Evolutionary conservation across 495 filamentous ascomycete species (phyloP).

Genomic region (Aspergillus conjunctus): DNA sequence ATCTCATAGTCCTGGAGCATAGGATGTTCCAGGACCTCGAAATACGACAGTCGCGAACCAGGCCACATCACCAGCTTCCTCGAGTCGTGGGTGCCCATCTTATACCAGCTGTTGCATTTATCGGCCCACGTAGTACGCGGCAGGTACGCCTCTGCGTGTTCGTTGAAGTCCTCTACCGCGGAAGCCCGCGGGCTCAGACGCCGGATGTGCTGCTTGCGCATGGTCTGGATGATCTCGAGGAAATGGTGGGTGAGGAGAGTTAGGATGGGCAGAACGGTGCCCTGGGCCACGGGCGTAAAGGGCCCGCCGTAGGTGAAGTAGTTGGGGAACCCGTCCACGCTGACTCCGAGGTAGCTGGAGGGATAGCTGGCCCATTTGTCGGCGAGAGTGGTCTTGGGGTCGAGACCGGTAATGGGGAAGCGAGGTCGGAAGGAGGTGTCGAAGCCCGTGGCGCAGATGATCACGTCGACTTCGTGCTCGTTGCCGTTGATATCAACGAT

Average conservation of each 20-base stretch:
- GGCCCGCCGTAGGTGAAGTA: conserved; percentile 43
- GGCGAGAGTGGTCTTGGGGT: conserved; percentile 36
- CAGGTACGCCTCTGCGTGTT: conserved; percentile 35
- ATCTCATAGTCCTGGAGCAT: conserved; percentile 48
- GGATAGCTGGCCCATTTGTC: conserved; percentile 42
- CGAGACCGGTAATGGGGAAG: conserved; percentile 43
- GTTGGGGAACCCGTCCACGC: conserved; percentile 57
- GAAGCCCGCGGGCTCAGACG: conserved; percentile 9
- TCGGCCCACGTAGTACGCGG: conserved; percentile 39
- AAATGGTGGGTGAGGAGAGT: conserved; percentile 43
- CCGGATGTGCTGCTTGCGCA: conserved; percentile 29
- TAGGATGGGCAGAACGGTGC: conserved; percentile 30
- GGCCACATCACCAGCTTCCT: conserved; percentile 15
- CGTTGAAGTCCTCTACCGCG: conserved; percentile 37
- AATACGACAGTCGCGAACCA: conserved; percentile 45
- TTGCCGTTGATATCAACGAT: conserved; percentile 40
- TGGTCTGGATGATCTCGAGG: conserved; percentile 38
- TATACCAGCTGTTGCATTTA: conserved; percentile 43
- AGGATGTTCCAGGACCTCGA: conserved; percentile 46
- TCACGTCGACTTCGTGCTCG: conserved; percentile 29
- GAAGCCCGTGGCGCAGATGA: conserved; percentile 43
- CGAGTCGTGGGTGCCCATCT: conserved; percentile 17
- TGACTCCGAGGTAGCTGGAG: conserved; percentile 54
- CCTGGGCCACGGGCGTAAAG: conserved; percentile 27
- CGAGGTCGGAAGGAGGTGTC: conserved; percentile 39